Percentiles rank a stretch among this genome's conserved stretches.
Evolutionary conservation across 129 eudicot genomes (phyloP).

Genomic region (Tanacetum coccineum): DNA sequence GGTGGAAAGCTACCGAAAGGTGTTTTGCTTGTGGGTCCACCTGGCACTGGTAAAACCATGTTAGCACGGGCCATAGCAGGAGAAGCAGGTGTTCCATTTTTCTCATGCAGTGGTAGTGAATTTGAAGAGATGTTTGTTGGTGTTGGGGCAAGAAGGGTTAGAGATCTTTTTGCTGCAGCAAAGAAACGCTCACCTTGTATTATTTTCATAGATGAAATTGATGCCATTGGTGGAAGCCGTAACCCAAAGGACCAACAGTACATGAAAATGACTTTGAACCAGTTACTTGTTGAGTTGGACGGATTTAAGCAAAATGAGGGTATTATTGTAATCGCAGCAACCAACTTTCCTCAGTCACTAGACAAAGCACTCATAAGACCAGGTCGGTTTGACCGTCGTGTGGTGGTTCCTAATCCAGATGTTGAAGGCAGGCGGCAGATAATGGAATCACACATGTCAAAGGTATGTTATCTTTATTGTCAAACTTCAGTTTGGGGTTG

Average conservation of each 20-base stretch:
- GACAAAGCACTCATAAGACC: slow-evolving; percentile 97
- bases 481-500: slow-evolving; percentile 6
- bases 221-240: slow-evolving; percentile 97
- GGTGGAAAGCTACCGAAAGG: slow-evolving; percentile 99
- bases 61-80: slow-evolving; percentile 97
- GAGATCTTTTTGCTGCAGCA: slow-evolving; percentile 96
- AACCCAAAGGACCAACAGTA: slow-evolving; percentile 98
- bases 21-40: slow-evolving; percentile 94
- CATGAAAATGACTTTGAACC: slow-evolving; percentile 97
- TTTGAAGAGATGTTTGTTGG: slow-evolving; percentile 99
- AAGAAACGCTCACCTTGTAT: slow-evolving; percentile 96
- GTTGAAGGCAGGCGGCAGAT: slow-evolving; percentile 98
- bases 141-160: slow-evolving; percentile 92
- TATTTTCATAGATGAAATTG: slow-evolving; percentile 89
- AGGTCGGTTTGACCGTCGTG: slow-evolving; percentile 88
- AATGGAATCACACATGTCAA: slow-evolving; percentile 89
- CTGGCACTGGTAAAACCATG: slow-evolving; percentile 98
- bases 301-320: slow-evolving; percentile 98
- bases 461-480: slow-evolving; percentile 41
- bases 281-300: slow-evolving; percentile 85
- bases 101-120: slow-evolving; percentile 94
- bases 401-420: slow-evolving; percentile 97
- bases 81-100: slow-evolving; percentile 96
- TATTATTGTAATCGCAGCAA: slow-evolving; percentile 91
- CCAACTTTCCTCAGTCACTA: slow-evolving; percentile 85